Percentiles rank a stretch among this genome's conserved stretches.
phyloP scores from a whole-genome alignment of 805 yeast species.

The Spathaspora arborariae region DNA sequence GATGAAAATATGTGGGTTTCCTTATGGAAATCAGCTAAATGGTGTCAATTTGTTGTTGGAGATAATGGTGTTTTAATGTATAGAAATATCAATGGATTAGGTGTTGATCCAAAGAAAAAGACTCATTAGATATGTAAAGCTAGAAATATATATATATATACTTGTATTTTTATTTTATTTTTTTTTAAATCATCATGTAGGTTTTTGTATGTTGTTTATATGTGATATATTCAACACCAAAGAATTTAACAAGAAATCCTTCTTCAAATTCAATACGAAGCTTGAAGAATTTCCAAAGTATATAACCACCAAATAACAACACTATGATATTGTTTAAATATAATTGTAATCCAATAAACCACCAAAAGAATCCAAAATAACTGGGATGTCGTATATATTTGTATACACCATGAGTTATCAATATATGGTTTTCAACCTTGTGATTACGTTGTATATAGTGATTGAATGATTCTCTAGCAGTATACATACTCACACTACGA shows the following conservation, averaged over 20 bases:
- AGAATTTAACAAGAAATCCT: slow-evolving; percentile 55
- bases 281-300: slow-evolving; percentile 66
- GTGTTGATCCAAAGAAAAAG: slow-evolving; percentile 16
- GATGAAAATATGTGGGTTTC: slow-evolving; percentile 73
- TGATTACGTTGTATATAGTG: slow-evolving; percentile 60
- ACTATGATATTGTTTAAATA: slow-evolving; percentile 65
- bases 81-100: slow-evolving; percentile 60
- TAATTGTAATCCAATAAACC: slow-evolving; percentile 88
- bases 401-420: slow-evolving; percentile 78
- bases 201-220: slow-evolving; percentile 51
- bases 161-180: background rate
- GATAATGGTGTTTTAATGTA: slow-evolving; percentile 69
- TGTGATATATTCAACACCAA: slow-evolving; percentile 58
- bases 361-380: slow-evolving; percentile 86
- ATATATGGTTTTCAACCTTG: slow-evolving; percentile 51
- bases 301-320: slow-evolving; percentile 46
- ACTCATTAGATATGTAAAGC: background rate
- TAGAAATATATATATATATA: background rate
- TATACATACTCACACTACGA: slow-evolving; percentile 78
- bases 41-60: slow-evolving; percentile 73
- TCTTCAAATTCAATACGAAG: slow-evolving; percentile 74
- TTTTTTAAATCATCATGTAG: slow-evolving; percentile 44
- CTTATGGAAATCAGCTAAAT: slow-evolving; percentile 60
- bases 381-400: slow-evolving; percentile 75
- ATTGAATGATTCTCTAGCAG: slow-evolving; percentile 83